phyloP scores from a whole-genome alignment of 345 rosid genomes.

The Anacardium occidentale region DNA sequence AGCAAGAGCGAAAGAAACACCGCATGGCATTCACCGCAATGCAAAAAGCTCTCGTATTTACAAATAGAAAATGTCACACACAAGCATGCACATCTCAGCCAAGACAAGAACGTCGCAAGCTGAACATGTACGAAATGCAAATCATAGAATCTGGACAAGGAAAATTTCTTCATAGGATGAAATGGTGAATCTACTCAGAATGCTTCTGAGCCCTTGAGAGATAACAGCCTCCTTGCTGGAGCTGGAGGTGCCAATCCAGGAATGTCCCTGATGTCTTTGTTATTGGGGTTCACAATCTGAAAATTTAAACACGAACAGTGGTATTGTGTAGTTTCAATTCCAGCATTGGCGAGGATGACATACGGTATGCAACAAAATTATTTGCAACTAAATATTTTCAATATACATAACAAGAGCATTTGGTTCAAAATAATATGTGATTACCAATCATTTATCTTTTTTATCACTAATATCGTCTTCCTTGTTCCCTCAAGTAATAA shows the following conservation, averaged over 20 bases:
- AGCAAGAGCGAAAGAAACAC: conserved; percentile 10
- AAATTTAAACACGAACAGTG: conserved; percentile 17
- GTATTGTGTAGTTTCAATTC: background rate
- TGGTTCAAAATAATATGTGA: too few relatives aligned
- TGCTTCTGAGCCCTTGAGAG: conserved; percentile 36
- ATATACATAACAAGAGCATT: too few relatives aligned
- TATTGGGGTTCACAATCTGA: conserved; percentile 86
- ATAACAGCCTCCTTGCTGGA: conserved; percentile 81
- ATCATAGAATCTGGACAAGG: conserved; percentile 11
- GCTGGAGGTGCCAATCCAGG: conserved; percentile 99
- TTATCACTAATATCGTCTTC: too few relatives aligned
- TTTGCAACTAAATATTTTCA: background rate
- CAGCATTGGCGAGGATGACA: too few relatives aligned
- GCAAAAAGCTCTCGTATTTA: conserved; percentile 27
- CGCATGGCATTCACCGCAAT: conserved; percentile 16
- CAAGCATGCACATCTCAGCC: conserved; percentile 32
- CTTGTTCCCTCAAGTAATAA: too few relatives aligned
- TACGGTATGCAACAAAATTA: too few relatives aligned
- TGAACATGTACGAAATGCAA: background rate
- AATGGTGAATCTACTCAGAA: conserved; percentile 27
- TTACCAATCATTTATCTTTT: too few relatives aligned
- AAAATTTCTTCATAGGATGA: background rate
- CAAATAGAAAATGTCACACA: conserved; percentile 29
- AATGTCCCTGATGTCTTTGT: conserved; percentile 89
- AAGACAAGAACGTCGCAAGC: conserved; percentile 4